Conservation (phyloP, 805 yeast genomes). For the Wickerhamomyces silvicola region DNA sequence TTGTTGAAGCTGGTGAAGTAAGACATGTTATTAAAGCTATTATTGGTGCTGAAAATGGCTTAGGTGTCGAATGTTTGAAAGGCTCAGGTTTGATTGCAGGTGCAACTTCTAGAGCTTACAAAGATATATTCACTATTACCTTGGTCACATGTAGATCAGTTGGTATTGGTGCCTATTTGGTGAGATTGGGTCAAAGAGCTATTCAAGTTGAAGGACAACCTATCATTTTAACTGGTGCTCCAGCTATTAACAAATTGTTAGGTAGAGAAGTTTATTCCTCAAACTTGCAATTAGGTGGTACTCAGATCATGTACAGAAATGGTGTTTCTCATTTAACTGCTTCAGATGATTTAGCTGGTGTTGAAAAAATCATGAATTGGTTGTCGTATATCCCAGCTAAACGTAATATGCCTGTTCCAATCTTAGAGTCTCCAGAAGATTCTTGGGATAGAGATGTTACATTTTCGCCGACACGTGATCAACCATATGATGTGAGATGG, state of each 20-base stretch:
- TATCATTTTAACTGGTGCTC: constrained; percentile 97
- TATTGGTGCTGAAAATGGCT: constrained; percentile 91
- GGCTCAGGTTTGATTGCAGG: constrained; percentile 99
- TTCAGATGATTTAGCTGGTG: constrained; percentile 94
- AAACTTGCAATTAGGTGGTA: constrained; percentile 97
- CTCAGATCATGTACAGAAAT: constrained; percentile 95
- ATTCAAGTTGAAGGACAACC: constrained; percentile 99
- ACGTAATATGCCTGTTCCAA: constrained; percentile 87
- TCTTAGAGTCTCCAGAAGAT: constrained; percentile 66
- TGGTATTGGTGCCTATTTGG: constrained; percentile 99
- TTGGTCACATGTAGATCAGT: constrained; percentile 99
- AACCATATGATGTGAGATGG: constrained; percentile 89
- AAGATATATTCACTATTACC: constrained; percentile 96
- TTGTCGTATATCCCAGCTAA: constrained; percentile 89
- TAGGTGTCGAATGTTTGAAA: constrained; percentile 97
- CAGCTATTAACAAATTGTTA: constrained; percentile 91
- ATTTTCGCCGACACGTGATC: constrained; percentile 64
- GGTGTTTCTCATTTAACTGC: constrained; percentile 99
- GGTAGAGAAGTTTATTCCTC: constrained; percentile 98
- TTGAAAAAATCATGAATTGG: constrained; percentile 92
- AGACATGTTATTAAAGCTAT: constrained; percentile 78
- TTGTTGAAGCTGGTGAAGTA: constrained; percentile 80
- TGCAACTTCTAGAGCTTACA: constrained; percentile 95
- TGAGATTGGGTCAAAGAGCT: constrained; percentile 97
- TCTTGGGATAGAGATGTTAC: constrained; percentile 92